phyloP scores from a whole-genome alignment of 2,329 filamentous ascomycete species.

The Ustulina deusta region DNA sequence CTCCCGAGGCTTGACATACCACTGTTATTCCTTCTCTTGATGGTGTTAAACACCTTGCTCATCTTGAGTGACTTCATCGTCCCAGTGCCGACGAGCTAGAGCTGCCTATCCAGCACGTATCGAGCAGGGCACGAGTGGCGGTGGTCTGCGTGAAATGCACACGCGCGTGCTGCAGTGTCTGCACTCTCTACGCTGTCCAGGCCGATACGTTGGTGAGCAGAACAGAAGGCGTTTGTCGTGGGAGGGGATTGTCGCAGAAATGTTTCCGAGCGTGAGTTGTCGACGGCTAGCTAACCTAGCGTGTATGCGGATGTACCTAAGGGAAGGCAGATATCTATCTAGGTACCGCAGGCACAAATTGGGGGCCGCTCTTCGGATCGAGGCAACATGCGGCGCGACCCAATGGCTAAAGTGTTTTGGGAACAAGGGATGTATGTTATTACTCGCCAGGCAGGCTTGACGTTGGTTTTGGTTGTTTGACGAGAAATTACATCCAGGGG shows the following conservation, averaged over 20 bases:
- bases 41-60: constrained; percentile 68
- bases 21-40: constrained; percentile 62
- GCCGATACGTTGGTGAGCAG: not conserved
- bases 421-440: not conserved
- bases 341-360: not conserved
- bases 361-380: not conserved
- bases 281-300: not conserved
- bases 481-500: constrained; percentile 29
- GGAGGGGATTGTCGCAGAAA: constrained; percentile 22
- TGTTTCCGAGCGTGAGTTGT: constrained; percentile 18
- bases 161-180: constrained; percentile 11
- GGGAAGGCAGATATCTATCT: not conserved
- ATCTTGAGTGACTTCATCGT: constrained; percentile 64
- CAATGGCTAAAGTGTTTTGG: constrained; percentile 1
- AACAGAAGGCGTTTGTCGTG: constrained; percentile 15
- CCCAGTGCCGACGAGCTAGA: constrained; percentile 25
- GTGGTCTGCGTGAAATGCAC: constrained; percentile 3
- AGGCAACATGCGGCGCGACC: constrained; percentile 12
- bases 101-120: constrained; percentile 5
- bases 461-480: constrained; percentile 5
- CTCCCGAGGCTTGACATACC: constrained; percentile 37
- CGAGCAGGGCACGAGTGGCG: constrained; percentile 3
- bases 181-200: not conserved
- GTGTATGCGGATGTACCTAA: constrained; percentile 17
- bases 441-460: constrained; percentile 4